Evolutionary conservation across 371 early-diverging fungal species (phyloP).

Genomic region (Chytridiales sp.): DNA sequence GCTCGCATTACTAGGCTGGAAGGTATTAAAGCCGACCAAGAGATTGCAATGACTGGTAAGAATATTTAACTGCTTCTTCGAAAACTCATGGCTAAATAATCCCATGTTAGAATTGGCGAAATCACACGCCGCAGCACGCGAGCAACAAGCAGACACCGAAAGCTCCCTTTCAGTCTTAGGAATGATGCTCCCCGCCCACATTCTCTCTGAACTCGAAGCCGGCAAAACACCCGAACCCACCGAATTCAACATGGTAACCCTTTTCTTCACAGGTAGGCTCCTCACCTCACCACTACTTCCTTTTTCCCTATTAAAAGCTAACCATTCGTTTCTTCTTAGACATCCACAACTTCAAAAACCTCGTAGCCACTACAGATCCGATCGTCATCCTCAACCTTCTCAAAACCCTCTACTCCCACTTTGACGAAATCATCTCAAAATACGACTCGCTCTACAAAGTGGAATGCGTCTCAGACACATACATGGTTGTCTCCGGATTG

Average conservation of each 20-base stretch:
- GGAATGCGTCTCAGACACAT: constrained; percentile 30
- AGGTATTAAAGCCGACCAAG: constrained; percentile 34
- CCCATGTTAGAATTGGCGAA: constrained; percentile 16
- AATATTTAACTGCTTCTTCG: not conserved
- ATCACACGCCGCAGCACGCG: constrained; percentile 18
- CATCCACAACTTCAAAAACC: constrained; percentile 26
- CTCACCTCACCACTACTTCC: too few relatives aligned
- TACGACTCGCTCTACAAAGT: constrained; percentile 32
- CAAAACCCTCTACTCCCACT: constrained; percentile 36
- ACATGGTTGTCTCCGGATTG: constrained; percentile 29
- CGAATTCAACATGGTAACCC: constrained; percentile 27
- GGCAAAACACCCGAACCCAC: constrained; percentile 32
- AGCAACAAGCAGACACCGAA: constrained; percentile 28
- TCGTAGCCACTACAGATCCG: constrained; percentile 19
- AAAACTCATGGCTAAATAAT: not conserved
- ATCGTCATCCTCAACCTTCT: constrained; percentile 34
- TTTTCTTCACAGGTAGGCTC: constrained; percentile 41
- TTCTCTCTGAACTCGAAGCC: constrained; percentile 37
- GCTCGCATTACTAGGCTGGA: too few relatives aligned
- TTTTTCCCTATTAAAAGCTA: too few relatives aligned
- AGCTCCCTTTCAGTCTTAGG: constrained; percentile 30
- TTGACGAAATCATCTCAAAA: constrained; percentile 33
- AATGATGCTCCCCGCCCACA: constrained; percentile 41
- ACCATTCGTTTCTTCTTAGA: too few relatives aligned
- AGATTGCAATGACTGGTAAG: constrained; percentile 20